phyloP scores from a whole-genome alignment of 345 rosid genomes.

The Salix arbutifolia region DNA sequence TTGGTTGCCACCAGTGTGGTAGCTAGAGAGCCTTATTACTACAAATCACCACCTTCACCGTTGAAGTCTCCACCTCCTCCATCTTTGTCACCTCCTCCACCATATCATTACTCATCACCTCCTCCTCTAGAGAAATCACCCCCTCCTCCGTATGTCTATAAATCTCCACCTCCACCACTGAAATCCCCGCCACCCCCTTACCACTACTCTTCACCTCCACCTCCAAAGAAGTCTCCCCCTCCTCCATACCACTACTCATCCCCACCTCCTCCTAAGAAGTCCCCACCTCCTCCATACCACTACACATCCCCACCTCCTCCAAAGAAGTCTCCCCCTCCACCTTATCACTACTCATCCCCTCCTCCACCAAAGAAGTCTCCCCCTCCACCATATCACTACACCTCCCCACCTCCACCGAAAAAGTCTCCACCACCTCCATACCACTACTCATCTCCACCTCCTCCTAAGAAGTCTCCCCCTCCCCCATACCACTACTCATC shows the following conservation, averaged over 20 bases:
- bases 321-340: not conserved
- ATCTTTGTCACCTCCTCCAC: not conserved
- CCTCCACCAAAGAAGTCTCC: not conserved
- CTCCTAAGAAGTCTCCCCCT: not conserved
- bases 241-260: not conserved
- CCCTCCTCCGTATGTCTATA: not conserved
- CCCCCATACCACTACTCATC: conserved; percentile 1
- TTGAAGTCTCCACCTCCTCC: not conserved
- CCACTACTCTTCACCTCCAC: not conserved
- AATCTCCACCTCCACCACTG: not conserved
- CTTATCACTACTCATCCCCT: not conserved
- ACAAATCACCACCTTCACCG: conserved; percentile 2
- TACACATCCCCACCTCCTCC: too few relatives aligned
- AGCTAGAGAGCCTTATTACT: conserved; percentile 17
- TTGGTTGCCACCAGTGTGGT: conserved; percentile 20
- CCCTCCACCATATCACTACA: not conserved
- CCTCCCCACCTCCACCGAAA: not conserved
- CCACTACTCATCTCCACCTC: not conserved
- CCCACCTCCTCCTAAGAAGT: too few relatives aligned
- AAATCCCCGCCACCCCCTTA: not conserved
- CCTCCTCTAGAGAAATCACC: not conserved
- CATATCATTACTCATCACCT: not conserved
- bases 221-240: not conserved
- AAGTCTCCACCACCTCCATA: not conserved
- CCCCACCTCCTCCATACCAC: too few relatives aligned